Evolutionary conservation across 305 asterid genomes (phyloP).

Genomic region (Solanum chacoense): DNA sequence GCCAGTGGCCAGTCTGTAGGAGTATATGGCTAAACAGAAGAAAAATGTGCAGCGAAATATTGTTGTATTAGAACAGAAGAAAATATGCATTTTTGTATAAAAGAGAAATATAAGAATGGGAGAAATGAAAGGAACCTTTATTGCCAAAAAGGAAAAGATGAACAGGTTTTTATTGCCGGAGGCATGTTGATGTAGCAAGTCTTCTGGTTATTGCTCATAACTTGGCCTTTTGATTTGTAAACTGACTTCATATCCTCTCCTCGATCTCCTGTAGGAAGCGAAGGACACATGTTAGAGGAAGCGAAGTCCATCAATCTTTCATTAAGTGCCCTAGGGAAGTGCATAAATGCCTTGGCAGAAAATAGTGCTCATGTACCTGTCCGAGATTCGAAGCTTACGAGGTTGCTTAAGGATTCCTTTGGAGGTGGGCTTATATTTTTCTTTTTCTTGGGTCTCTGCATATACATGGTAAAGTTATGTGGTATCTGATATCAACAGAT

Average conservation of each 20-base stretch:
- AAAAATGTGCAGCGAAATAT: background rate
- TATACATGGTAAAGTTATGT: background rate
- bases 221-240: slow-evolving; percentile 5
- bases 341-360: slow-evolving; percentile 99
- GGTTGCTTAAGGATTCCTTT: slow-evolving; percentile 95
- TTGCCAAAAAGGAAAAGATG: background rate
- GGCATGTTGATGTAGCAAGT: background rate
- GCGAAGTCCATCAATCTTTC: slow-evolving; percentile 98
- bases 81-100: background rate
- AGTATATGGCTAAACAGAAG: background rate
- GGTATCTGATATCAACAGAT: background rate
- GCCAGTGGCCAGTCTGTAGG: background rate
- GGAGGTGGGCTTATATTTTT: slow-evolving; percentile 64
- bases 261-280: slow-evolving; percentile 68
- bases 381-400: slow-evolving; percentile 95
- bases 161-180: background rate
- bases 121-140: background rate
- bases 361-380: slow-evolving; percentile 96
- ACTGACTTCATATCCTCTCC: background rate
- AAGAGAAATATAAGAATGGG: background rate
- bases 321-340: slow-evolving; percentile 93
- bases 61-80: background rate
- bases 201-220: background rate
- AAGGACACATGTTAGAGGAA: slow-evolving; percentile 95
- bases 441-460: background rate